Conservation (phyloP, 1,139 yeast species). For the Blastobotrys apis region DNA sequence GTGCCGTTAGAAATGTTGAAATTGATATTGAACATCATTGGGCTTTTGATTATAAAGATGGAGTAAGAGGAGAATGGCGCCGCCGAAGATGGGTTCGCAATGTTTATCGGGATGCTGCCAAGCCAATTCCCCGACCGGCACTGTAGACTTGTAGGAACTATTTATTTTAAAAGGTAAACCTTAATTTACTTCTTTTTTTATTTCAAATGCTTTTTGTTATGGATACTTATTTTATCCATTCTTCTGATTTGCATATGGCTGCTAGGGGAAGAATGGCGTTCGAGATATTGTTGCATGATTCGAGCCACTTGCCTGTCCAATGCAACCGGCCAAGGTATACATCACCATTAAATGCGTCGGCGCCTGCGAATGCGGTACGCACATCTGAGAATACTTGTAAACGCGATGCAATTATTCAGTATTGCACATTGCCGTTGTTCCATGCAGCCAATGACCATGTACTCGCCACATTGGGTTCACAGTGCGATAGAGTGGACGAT, state of each 20-base stretch:
- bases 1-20: constrained; percentile 38
- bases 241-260: neutral
- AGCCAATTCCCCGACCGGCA: constrained; percentile 7
- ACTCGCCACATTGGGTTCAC: constrained; percentile 2
- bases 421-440: constrained; percentile 7
- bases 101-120: constrained; percentile 24
- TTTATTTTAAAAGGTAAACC: neutral
- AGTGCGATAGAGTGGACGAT: too few species aligned
- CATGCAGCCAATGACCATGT: constrained; percentile 3
- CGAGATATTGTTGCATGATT: constrained; percentile 9
- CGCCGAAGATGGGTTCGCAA: constrained; percentile 38
- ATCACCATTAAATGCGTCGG: neutral
- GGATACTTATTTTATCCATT: neutral
- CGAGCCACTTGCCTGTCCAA: constrained; percentile 7
- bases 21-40: constrained; percentile 40
- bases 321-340: constrained; percentile 9
- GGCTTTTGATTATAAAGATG: constrained; percentile 41
- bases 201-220: neutral
- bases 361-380: constrained; percentile 1
- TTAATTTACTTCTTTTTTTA: neutral
- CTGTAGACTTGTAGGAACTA: neutral
- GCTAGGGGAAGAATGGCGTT: neutral
- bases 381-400: constrained; percentile 8
- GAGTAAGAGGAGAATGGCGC: constrained; percentile 38
- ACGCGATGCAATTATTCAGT: constrained; percentile 5